phyloP scores from a whole-genome alignment of 2,329 filamentous ascomycete genomes.

The Aspergillus hortae region DNA sequence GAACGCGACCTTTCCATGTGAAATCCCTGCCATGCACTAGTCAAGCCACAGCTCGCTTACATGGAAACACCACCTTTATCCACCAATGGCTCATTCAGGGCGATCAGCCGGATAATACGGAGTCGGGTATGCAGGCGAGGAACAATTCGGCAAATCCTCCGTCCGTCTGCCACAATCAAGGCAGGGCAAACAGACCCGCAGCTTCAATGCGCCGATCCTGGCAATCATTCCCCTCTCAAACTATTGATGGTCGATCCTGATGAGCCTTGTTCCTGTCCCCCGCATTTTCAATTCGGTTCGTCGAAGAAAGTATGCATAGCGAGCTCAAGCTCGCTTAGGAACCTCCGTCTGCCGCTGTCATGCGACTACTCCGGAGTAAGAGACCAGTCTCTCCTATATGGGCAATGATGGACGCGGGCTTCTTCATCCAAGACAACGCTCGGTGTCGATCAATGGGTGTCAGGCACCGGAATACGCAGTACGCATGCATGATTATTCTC shows the following conservation, averaged over 20 bases:
- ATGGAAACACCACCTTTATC: not conserved
- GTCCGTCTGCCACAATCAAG: not conserved
- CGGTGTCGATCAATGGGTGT: not conserved
- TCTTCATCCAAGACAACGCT: not conserved
- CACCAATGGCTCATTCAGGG: not conserved
- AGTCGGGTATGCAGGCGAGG: not conserved
- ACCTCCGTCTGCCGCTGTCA: not conserved
- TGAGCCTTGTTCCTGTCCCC: not conserved
- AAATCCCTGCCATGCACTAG: not conserved
- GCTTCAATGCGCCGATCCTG: not conserved
- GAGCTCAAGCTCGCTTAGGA: not conserved
- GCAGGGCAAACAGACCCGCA: not conserved
- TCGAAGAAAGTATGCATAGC: not conserved
- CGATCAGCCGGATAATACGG: not conserved
- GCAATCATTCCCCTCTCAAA: not conserved
- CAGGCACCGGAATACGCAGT: not conserved
- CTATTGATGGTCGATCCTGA: not conserved
- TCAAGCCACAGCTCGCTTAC: not conserved
- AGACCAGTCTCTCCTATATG: not conserved
- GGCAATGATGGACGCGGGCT: not conserved
- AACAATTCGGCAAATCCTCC: not conserved
- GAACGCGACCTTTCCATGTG: not conserved
- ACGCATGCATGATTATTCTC: not conserved
- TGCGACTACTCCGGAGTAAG: not conserved
- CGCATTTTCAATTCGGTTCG: not conserved